Evolutionary conservation across 2,329 filamentous ascomycete genomes (phyloP).

Genomic region (Cercospora citrullina): DNA sequence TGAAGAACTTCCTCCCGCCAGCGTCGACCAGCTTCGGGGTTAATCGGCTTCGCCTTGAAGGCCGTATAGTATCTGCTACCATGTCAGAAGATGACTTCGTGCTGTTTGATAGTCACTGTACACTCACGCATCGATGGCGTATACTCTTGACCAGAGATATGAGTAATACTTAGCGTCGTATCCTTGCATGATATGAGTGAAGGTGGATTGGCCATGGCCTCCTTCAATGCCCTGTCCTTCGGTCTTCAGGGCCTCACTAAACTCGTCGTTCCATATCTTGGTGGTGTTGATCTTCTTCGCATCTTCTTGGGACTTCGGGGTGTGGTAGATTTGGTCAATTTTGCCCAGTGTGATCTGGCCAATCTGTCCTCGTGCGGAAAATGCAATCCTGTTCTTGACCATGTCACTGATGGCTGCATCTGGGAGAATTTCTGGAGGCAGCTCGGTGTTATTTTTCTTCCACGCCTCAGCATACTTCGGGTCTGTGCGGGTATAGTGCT

Average conservation of each 20-base stretch:
- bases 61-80: constrained; percentile 59
- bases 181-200: constrained; percentile 2
- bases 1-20: constrained; percentile 76
- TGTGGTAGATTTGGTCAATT: constrained; percentile 5
- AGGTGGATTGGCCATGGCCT: constrained; percentile 5
- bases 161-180: constrained; percentile 5
- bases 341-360: not conserved
- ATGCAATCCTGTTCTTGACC: not conserved
- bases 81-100: not conserved
- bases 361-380: not conserved
- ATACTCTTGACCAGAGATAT: constrained; percentile 61
- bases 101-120: not conserved
- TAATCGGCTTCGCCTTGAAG: constrained; percentile 75
- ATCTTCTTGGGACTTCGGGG: not conserved
- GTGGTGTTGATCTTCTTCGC: constrained; percentile 10
- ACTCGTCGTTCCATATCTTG: not conserved
- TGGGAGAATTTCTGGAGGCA: constrained; percentile 1
- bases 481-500: constrained; percentile 17
- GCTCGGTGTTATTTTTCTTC: not conserved
- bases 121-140: constrained; percentile 72
- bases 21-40: constrained; percentile 66
- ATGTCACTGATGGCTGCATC: constrained; percentile 4
- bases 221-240: not conserved
- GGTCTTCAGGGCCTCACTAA: not conserved
- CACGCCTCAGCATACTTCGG: constrained; percentile 2